Percentiles rank a stretch among this genome's conserved stretches.
These are phyloP conservation scores for Cucurbita ficifolia DNA, from an alignment of 306 rosid genomes.

Conservation along the genomic window DNA sequence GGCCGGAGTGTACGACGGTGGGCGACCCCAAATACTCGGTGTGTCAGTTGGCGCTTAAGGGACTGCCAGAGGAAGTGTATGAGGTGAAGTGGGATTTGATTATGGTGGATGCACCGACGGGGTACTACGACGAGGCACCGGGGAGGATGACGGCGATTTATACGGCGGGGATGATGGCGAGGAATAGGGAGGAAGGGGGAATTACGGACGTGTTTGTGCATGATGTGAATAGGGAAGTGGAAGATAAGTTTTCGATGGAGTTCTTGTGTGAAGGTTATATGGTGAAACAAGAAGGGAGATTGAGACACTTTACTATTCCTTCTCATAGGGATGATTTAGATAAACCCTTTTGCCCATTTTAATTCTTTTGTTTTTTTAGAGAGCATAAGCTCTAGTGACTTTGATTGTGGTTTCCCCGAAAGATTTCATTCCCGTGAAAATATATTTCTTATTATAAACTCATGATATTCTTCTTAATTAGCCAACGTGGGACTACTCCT, in stretches of 20 bases:
- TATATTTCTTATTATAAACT: too few relatives aligned
- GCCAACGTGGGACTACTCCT: too few relatives aligned
- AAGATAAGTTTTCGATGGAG: slow-evolving; percentile 44
- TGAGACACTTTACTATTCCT: slow-evolving; percentile 65
- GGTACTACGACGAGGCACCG: slow-evolving; percentile 49
- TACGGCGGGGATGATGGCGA: slow-evolving; percentile 73
- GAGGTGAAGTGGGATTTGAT: slow-evolving; percentile 61
- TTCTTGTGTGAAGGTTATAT: slow-evolving; percentile 46
- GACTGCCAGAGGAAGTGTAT: slow-evolving; percentile 35
- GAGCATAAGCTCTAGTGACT: too few relatives aligned
- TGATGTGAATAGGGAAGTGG: slow-evolving; percentile 65
- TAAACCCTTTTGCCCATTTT: slow-evolving; percentile 58
- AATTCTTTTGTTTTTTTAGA: too few relatives aligned
- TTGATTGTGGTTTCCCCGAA: too few relatives aligned
- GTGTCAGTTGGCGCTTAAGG: slow-evolving; percentile 51
- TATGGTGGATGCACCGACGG: slow-evolving; percentile 85
- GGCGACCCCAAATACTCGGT: slow-evolving; percentile 32
- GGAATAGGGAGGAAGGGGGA: slow-evolving; percentile 33
- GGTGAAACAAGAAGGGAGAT: slow-evolving; percentile 50
- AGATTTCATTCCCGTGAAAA: too few relatives aligned
- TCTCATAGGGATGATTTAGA: slow-evolving; percentile 23
- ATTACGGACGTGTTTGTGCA: slow-evolving; percentile 65
- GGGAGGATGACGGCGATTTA: slow-evolving; percentile 79
- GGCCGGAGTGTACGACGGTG: slow-evolving; percentile 40
- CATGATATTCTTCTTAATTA: too few relatives aligned